A percentile compares a stretch with the other conserved stretches of the same genome.
These are phyloP conservation scores for Sporisorium exsertum DNA, from an alignment of 1,284 basidiomycete genomes.

Conservation along the genomic window DNA sequence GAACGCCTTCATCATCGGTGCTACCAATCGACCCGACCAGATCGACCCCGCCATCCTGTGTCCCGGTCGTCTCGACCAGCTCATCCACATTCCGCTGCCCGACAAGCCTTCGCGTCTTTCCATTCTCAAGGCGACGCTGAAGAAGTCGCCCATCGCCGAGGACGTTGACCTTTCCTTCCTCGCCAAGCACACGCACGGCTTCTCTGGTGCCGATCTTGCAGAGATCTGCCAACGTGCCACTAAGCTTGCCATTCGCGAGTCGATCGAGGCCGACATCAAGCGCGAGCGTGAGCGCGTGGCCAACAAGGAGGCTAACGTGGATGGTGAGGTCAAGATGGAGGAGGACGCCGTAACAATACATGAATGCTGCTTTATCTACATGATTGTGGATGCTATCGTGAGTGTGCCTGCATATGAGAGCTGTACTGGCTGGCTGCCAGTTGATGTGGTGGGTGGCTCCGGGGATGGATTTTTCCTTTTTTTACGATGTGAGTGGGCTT, in stretches of 20 bases:
- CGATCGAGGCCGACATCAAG: slow-evolving; percentile 92
- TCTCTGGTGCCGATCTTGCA: slow-evolving; percentile 98
- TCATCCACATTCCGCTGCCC: slow-evolving; percentile 74
- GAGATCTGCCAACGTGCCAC: slow-evolving; percentile 98
- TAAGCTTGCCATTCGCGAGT: slow-evolving; percentile 94
- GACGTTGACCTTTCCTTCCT: slow-evolving; percentile 89
- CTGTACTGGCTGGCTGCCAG: too few species aligned
- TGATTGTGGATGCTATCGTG: too few species aligned
- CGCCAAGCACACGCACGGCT: slow-evolving; percentile 93
- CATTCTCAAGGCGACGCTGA: slow-evolving; percentile 89
- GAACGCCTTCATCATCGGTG: slow-evolving; percentile 98
- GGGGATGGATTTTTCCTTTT: too few species aligned
- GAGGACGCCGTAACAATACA: too few species aligned
- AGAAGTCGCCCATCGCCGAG: slow-evolving; percentile 90
- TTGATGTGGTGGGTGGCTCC: too few species aligned
- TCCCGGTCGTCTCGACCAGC: slow-evolving; percentile 92
- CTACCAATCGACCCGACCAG: slow-evolving; percentile 98
- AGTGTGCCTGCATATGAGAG: too few species aligned
- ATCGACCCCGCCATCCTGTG: slow-evolving; percentile 96
- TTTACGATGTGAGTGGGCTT: too few species aligned
- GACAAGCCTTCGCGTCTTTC: slow-evolving; percentile 91
- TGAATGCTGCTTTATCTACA: too few species aligned
- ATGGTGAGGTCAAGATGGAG: slow-evolving; percentile 74
- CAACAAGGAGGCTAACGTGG: slow-evolving; percentile 46
- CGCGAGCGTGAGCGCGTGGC: slow-evolving; percentile 75